Evolutionary conservation across 352 stramenopile genomes (phyloP).

Genomic region (Phytophthora idaei): DNA sequence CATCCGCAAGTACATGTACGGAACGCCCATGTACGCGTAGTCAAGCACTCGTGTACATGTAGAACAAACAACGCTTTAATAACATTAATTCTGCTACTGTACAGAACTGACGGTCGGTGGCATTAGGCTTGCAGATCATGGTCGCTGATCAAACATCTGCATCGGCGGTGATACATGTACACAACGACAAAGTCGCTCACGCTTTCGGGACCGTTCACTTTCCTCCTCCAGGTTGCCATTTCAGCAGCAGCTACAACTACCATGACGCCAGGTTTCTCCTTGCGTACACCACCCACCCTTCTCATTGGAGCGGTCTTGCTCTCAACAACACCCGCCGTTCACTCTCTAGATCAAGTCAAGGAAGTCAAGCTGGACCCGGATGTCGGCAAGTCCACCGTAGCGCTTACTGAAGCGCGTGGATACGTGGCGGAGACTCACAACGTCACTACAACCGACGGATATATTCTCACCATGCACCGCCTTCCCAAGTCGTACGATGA

Average conservation of each 20-base stretch:
- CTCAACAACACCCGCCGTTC: constrained; percentile 7
- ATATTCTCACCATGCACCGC: constrained; percentile 61
- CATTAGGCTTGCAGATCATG: constrained; percentile 16
- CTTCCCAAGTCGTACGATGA: constrained; percentile 52
- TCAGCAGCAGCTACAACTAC: neutral
- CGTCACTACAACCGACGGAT: constrained; percentile 50
- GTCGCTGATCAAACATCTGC: constrained; percentile 23
- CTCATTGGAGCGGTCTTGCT: constrained; percentile 8
- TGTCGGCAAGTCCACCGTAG: constrained; percentile 32
- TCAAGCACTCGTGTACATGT: too few species aligned
- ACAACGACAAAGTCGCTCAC: constrained; percentile 3
- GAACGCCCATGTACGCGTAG: too few species aligned
- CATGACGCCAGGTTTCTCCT: constrained; percentile 6
- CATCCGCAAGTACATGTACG: constrained; percentile 17
- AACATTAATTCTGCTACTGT: neutral
- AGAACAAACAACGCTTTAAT: constrained; percentile 1
- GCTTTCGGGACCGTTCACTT: constrained; percentile 1
- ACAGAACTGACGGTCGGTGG: neutral
- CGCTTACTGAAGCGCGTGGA: constrained; percentile 40
- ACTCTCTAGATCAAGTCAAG: constrained; percentile 25
- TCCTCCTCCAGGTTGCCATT: constrained; percentile 7
- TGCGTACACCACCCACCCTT: constrained; percentile 6
- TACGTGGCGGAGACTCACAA: constrained; percentile 52
- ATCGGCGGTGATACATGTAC: neutral
- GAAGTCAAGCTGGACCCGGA: constrained; percentile 32